Evolutionary conservation across 192 early-diverging fungal species (phyloP).

Genomic region (Glomus cerebriforme): DNA sequence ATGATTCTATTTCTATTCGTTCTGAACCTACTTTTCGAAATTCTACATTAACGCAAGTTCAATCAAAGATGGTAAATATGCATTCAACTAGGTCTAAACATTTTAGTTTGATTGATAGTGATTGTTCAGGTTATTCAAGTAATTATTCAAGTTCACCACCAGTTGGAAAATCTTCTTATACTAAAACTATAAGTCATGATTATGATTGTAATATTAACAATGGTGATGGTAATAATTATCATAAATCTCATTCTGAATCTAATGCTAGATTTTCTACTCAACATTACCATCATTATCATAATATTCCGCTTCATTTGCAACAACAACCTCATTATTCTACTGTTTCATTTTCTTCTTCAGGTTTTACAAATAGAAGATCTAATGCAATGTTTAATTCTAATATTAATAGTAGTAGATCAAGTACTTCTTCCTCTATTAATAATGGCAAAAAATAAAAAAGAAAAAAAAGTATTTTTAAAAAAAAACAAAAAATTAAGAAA

Average conservation of each 20-base stretch:
- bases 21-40: background rate
- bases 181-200: background rate
- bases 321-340: background rate
- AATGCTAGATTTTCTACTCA: background rate
- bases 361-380: background rate
- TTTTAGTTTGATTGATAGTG: background rate
- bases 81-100: background rate
- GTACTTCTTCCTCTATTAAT: background rate
- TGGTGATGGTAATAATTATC: background rate
- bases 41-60: background rate
- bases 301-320: background rate
- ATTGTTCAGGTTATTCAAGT: background rate
- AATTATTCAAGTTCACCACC: background rate
- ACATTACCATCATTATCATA: background rate
- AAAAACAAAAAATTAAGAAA: too few species aligned
- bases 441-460: background rate
- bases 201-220: background rate
- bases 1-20: background rate
- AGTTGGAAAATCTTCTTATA: background rate
- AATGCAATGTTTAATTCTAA: background rate
- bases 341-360: background rate
- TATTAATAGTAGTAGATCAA: background rate
- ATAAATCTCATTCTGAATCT: background rate
- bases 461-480: background rate
- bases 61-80: background rate